Evolutionary conservation across 257 asterid genomes (phyloP).

Genomic region (Ehretia macrophylla): DNA sequence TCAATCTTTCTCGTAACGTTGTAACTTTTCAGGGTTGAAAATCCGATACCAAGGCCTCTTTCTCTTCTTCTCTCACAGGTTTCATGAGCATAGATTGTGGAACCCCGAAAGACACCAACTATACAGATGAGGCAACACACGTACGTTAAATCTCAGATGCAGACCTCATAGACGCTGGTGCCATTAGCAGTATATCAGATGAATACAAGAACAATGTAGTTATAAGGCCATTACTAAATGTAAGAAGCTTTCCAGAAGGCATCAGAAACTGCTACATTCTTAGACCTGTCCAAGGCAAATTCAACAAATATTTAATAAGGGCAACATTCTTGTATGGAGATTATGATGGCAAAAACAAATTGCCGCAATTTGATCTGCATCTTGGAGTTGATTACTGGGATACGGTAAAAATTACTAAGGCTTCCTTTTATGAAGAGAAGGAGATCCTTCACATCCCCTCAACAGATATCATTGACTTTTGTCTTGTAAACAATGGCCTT

Average conservation of each 20-base stretch:
- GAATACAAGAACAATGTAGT: neutral
- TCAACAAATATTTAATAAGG: too few relatives aligned
- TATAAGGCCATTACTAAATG: neutral
- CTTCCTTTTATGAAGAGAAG: too few relatives aligned
- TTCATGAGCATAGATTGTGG: slow-evolving; percentile 49
- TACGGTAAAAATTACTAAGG: neutral
- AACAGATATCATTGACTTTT: neutral
- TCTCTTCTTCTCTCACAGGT: slow-evolving; percentile 16
- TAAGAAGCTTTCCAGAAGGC: slow-evolving; percentile 34
- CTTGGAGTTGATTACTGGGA: too few relatives aligned
- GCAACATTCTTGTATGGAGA: too few relatives aligned
- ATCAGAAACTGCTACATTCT: too few relatives aligned
- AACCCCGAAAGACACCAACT: slow-evolving; percentile 3
- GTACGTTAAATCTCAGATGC: slow-evolving; percentile 22
- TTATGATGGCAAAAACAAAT: too few relatives aligned
- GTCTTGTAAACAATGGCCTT: too few relatives aligned
- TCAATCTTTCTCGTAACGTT: too few relatives aligned
- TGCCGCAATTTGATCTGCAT: too few relatives aligned
- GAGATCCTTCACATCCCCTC: neutral
- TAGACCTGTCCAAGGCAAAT: too few relatives aligned
- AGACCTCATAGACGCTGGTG: slow-evolving; percentile 17
- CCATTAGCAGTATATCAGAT: neutral
- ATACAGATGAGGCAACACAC: slow-evolving; percentile 7
- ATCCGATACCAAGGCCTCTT: too few relatives aligned
- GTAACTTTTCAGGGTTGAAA: too few relatives aligned